Percentiles rank a stretch among this genome's conserved stretches.
Conservation (phyloP, 129 eudicot genomes). For the Mikania micrantha region DNA sequence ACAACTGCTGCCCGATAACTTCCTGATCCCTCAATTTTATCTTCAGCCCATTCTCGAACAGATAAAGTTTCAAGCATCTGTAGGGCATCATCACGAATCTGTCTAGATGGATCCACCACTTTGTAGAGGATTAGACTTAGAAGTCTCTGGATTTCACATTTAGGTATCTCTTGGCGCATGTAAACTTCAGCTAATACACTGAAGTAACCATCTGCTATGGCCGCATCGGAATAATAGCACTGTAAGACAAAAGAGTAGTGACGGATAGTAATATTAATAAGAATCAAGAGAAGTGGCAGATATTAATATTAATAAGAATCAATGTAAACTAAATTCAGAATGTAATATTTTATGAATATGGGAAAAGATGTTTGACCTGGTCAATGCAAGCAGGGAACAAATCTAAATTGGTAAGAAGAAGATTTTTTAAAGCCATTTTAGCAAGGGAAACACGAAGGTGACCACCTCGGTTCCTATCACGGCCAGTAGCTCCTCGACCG, state of each 20-base stretch:
- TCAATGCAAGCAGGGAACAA: slow-evolving; percentile 99
- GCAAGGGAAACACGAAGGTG: slow-evolving; percentile 91
- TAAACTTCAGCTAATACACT: slow-evolving; percentile 98
- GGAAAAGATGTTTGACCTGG: slow-evolving; percentile 52
- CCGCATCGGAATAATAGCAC: slow-evolving; percentile 96
- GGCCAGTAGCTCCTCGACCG: slow-evolving; percentile 73
- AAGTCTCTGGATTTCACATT: slow-evolving; percentile 95
- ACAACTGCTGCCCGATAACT: slow-evolving; percentile 97
- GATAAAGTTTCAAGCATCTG: slow-evolving; percentile 99
- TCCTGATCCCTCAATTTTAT: slow-evolving; percentile 77
- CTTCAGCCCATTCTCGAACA: slow-evolving; percentile 96
- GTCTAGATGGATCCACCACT: slow-evolving; percentile 97
- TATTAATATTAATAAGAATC: too few species aligned
- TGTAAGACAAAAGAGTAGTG: slow-evolving; percentile 21
- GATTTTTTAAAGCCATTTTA: slow-evolving; percentile 89
- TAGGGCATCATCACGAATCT: slow-evolving; percentile 97
- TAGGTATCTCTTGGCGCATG: slow-evolving; percentile 99
- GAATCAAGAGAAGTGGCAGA: too few species aligned
- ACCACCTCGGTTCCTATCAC: slow-evolving; percentile 91
- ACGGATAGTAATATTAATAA: not conserved
- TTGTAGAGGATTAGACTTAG: slow-evolving; percentile 89
- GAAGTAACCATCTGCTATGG: slow-evolving; percentile 98
- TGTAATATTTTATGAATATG: not conserved
- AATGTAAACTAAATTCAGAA: not conserved
- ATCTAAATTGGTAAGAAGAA: slow-evolving; percentile 93